These are phyloP conservation scores for Blastobotrys mokoenaii DNA, from an alignment of 805 yeast genomes.

Conservation along the genomic window DNA sequence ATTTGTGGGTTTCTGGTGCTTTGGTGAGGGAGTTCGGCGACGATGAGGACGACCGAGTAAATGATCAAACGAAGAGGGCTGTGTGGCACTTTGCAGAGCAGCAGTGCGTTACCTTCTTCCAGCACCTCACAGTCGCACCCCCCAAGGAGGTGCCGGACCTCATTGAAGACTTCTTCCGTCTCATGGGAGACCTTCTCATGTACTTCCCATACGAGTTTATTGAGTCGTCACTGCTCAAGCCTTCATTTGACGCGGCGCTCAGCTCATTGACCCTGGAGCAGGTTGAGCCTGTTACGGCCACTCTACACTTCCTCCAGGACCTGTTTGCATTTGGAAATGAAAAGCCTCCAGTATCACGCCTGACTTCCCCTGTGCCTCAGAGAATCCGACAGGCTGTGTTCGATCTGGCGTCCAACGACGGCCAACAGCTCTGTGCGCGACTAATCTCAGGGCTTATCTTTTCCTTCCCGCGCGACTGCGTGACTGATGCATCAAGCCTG, in stretches of 20 bases:
- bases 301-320: constrained; percentile 73
- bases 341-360: constrained; percentile 63
- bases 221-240: constrained; percentile 30
- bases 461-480: constrained; percentile 61
- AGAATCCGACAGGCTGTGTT: constrained; percentile 43
- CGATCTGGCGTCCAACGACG: constrained; percentile 39
- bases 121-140: constrained; percentile 41
- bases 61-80: constrained; percentile 43
- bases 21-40: constrained; percentile 54
- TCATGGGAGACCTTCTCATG: constrained; percentile 70
- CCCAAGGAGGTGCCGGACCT: constrained; percentile 49
- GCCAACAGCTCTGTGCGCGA: constrained; percentile 45
- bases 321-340: constrained; percentile 77
- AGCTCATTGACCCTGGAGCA: constrained; percentile 51
- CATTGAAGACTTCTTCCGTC: constrained; percentile 78
- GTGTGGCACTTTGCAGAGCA: constrained; percentile 68
- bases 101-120: constrained; percentile 54
- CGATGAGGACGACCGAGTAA: constrained; percentile 39
- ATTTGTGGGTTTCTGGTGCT: constrained; percentile 78
- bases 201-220: constrained; percentile 55
- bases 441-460: constrained; percentile 61
- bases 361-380: constrained; percentile 30
- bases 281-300: constrained; percentile 59
- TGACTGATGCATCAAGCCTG: constrained; percentile 68
- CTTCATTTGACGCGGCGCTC: constrained; percentile 52